Evolutionary conservation across 768 basidiomycete species (phyloP).

Genomic region (Coprinopsis cinerea): DNA sequence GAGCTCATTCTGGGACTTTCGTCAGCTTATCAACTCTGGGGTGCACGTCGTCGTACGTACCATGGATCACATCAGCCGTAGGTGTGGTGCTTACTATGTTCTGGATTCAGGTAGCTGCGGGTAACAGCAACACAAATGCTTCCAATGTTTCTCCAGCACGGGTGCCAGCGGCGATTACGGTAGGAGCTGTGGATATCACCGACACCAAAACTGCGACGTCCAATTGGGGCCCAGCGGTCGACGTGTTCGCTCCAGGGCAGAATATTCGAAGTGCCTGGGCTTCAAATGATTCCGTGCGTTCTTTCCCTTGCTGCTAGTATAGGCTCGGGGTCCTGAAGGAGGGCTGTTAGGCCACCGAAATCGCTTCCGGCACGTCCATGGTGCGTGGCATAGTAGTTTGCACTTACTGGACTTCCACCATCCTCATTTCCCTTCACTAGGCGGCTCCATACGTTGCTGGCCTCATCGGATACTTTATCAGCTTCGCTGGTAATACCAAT

Average conservation of each 20-base stretch:
- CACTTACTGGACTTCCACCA: neutral
- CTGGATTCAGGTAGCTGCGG: slow-evolving; percentile 19
- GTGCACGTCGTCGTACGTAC: slow-evolving; percentile 16
- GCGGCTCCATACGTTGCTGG: slow-evolving; percentile 37
- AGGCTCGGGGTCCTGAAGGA: neutral
- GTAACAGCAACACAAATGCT: slow-evolving; percentile 25
- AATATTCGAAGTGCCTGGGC: slow-evolving; percentile 24
- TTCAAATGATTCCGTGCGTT: slow-evolving; percentile 17
- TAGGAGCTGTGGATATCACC: slow-evolving; percentile 27
- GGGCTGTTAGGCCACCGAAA: slow-evolving; percentile 16
- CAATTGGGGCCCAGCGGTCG: slow-evolving; percentile 29
- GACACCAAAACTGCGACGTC: slow-evolving; percentile 27
- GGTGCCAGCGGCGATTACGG: slow-evolving; percentile 26
- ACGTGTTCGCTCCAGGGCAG: slow-evolving; percentile 31
- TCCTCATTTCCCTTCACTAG: slow-evolving; percentile 7
- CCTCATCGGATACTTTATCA: slow-evolving; percentile 32
- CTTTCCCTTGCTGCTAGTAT: neutral
- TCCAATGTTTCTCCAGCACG: slow-evolving; percentile 24
- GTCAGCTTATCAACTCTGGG: slow-evolving; percentile 20
- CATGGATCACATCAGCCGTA: neutral
- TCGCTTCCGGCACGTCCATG: slow-evolving; percentile 24
- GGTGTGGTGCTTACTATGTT: neutral
- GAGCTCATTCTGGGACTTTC: neutral
- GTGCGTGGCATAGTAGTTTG: neutral
- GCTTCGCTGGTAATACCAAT: slow-evolving; percentile 22